Percentiles rank a stretch among this genome's conserved stretches.
These are phyloP conservation scores for Xylariaceae sp. DNA, from an alignment of 2,329 filamentous ascomycete species.

Conservation along the genomic window DNA sequence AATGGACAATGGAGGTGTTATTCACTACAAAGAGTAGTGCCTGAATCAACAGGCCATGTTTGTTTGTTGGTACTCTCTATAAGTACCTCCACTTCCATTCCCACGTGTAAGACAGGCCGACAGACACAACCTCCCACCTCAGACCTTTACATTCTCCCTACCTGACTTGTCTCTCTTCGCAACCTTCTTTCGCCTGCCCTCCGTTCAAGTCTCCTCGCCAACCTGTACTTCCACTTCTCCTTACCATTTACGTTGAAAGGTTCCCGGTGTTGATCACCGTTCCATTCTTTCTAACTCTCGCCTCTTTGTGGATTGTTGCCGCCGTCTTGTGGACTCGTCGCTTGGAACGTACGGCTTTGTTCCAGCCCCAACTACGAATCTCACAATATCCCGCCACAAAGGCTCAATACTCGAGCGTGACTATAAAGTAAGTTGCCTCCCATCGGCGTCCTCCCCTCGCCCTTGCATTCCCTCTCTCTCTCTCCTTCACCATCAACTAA, in stretches of 20 bases:
- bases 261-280: slow-evolving; percentile 6
- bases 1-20: neutral
- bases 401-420: slow-evolving; percentile 15
- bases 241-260: neutral
- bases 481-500: slow-evolving; percentile 8
- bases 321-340: slow-evolving; percentile 4
- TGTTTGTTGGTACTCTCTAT: no score
- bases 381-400: slow-evolving; percentile 8
- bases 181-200: neutral
- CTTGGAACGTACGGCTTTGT: slow-evolving; percentile 10
- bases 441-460: neutral
- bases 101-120: neutral
- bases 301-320: slow-evolving; percentile 9
- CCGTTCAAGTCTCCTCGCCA: neutral
- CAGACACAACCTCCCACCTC: neutral
- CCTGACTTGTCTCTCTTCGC: neutral
- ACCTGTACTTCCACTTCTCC: neutral
- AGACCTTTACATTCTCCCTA: slow-evolving; percentile 5
- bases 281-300: slow-evolving; percentile 1
- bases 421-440: slow-evolving; percentile 6
- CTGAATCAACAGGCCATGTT: no score
- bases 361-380: slow-evolving; percentile 1
- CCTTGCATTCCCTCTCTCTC: neutral
- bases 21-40: no score
- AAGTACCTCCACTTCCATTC: neutral